Percentiles rank a stretch among this genome's conserved stretches.
These are phyloP conservation scores for Mycosphaerella arachidis DNA, from an alignment of 2,329 filamentous ascomycete genomes.

Conservation along the genomic window DNA sequence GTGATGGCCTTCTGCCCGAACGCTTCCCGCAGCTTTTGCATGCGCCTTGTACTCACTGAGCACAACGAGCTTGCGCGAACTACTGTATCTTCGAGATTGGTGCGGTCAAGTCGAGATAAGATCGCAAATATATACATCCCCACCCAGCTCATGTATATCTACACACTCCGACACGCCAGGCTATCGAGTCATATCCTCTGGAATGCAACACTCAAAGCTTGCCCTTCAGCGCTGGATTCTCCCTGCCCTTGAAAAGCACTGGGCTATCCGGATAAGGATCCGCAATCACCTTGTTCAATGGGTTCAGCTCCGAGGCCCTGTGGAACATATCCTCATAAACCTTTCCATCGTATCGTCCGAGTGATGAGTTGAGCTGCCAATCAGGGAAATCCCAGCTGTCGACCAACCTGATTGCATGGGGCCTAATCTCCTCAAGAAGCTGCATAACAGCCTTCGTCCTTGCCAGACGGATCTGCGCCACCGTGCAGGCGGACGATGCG, in stretches of 20 bases:
- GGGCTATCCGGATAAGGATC: conserved; percentile 65
- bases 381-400: conserved; percentile 74
- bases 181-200: neutral
- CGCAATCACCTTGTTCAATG: conserved; percentile 65
- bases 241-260: conserved; percentile 58
- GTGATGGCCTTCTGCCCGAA: too few relatives aligned
- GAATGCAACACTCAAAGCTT: conserved; percentile 40
- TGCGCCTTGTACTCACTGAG: too few relatives aligned
- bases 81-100: too few relatives aligned
- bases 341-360: conserved; percentile 67
- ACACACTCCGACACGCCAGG: neutral
- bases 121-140: neutral
- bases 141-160: neutral
- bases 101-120: neutral
- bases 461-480: conserved; percentile 67
- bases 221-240: conserved; percentile 42
- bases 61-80: too few relatives aligned
- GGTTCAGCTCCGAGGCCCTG: conserved; percentile 67
- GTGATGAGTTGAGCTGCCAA: conserved; percentile 68
- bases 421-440: conserved; percentile 66
- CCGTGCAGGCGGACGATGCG: conserved; percentile 62
- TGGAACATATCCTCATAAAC: conserved; percentile 76
- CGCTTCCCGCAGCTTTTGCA: too few relatives aligned
- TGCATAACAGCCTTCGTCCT: conserved; percentile 64
- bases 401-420: conserved; percentile 66